A percentile compares a stretch with the other conserved stretches of the same genome.
phyloP scores from a whole-genome alignment of 345 rosid species.

The Lepidium didymum region DNA sequence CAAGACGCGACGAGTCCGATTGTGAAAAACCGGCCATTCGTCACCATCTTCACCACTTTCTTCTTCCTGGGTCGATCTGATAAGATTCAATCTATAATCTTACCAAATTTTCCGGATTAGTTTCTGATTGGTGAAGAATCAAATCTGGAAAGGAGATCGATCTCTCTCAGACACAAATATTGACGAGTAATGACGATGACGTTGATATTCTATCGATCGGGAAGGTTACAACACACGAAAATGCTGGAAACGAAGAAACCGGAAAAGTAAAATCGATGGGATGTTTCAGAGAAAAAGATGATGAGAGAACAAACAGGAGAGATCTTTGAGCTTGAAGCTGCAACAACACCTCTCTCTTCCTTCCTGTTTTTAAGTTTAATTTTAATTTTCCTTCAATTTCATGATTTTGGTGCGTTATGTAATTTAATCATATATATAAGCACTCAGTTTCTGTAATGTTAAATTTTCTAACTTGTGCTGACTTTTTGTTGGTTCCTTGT shows the following conservation, averaged over 20 bases:
- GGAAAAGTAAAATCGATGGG: neutral
- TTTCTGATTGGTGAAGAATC: neutral
- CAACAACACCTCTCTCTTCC: neutral
- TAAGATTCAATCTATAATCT: neutral
- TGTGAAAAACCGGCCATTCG: constrained; percentile 56
- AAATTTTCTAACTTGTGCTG: neutral
- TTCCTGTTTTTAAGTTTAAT: neutral
- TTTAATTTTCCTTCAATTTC: neutral
- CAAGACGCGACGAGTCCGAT: constrained; percentile 77
- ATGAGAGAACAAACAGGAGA: constrained; percentile 10
- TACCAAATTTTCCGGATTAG: neutral
- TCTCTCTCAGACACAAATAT: neutral
- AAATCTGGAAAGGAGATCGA: constrained; percentile 6
- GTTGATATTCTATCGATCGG: neutral
- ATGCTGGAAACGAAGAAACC: constrained; percentile 4
- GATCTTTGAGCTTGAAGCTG: constrained; percentile 27
- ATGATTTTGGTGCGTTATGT: constrained; percentile 18
- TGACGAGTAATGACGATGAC: neutral
- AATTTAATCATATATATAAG: neutral
- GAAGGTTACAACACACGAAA: constrained; percentile 15
- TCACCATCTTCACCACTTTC: constrained; percentile 37
- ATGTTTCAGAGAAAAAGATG: constrained; percentile 1
- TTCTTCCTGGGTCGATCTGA: constrained; percentile 7
- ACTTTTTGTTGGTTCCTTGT: neutral
- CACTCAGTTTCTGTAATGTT: neutral